phyloP scores from a whole-genome alignment of 1,284 basidiomycete genomes.

The Ustilago tritici region DNA sequence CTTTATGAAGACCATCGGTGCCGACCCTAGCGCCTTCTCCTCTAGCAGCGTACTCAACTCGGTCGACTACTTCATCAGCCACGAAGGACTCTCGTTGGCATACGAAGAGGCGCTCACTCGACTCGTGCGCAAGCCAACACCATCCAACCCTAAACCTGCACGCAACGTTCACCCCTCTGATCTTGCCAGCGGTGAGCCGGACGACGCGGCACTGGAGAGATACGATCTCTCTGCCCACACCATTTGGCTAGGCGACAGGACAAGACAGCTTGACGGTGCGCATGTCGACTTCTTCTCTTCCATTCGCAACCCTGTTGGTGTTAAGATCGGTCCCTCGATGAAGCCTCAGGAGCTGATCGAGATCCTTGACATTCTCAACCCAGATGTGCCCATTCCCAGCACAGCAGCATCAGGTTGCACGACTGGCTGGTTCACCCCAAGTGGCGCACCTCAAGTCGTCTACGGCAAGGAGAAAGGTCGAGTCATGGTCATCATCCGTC shows the following conservation, averaged over 20 bases:
- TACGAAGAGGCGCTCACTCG: slow-evolving; percentile 94
- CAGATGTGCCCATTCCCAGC: slow-evolving; percentile 72
- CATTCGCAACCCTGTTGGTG: slow-evolving; percentile 93
- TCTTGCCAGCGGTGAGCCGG: slow-evolving; percentile 29
- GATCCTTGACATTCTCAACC: slow-evolving; percentile 83
- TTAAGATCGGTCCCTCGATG: slow-evolving; percentile 95
- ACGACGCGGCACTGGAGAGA: slow-evolving; percentile 58
- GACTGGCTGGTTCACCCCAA: slow-evolving; percentile 34
- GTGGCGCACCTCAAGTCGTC: slow-evolving; percentile 19
- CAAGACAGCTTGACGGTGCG: slow-evolving; percentile 89
- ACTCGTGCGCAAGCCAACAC: slow-evolving; percentile 44
- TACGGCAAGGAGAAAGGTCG: slow-evolving; percentile 77
- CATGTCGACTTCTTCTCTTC: slow-evolving; percentile 86
- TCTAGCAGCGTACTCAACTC: slow-evolving; percentile 82
- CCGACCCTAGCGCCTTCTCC: slow-evolving; percentile 71
- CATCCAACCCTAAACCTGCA: slow-evolving; percentile 25
- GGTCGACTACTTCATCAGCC: slow-evolving; percentile 94
- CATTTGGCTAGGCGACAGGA: slow-evolving; percentile 96
- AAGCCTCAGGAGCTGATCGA: slow-evolving; percentile 81
- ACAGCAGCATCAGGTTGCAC: slow-evolving; percentile 13
- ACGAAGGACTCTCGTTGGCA: slow-evolving; percentile 91
- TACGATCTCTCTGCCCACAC: slow-evolving; percentile 93
- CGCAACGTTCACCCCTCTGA: slow-evolving; percentile 38
- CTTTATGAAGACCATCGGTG: slow-evolving; percentile 89
- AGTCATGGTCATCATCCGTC: slow-evolving; percentile 91